Evolutionary conservation across 1,284 basidiomycete genomes (phyloP), one percentile per base, ranked within the genome.

Genomic region (Papiliotrema nemorosa): DNA sequence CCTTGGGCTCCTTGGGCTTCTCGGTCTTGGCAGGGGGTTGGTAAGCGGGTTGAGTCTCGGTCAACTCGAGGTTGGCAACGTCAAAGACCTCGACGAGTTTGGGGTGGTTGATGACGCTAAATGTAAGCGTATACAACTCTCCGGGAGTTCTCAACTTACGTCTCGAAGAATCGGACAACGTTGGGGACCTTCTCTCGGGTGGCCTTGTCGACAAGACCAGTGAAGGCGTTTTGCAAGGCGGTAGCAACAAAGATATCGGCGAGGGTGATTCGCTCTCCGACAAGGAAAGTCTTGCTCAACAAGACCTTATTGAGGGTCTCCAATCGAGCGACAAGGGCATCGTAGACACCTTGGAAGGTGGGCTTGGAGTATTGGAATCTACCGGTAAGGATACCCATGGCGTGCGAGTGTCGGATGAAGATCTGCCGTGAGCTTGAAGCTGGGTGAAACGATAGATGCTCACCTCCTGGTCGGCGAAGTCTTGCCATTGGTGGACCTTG

Each of bases 221-320:
- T 53, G 61, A 79, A 49, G 5, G 79, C 77, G 59, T 77, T 78
- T 59, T 78, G 78, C 59, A 90, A 70, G 64, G 80, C 61, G 37
- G 79, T 73, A 38, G 86, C 89, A 59, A 90, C 61, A 63, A 78
- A 76, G 75, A 97, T 76, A 70, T 98, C 94, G 60, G 92, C 94
- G 47, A 94, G 81, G 54, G 92, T 90, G 80, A 97, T 85, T 65
- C 93, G 89, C 75, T 97, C 90, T 66, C 86, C 86, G 50, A 92
- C 91, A 65, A 97, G 82, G 83, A 86, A 97, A 49, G 94, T 98
- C 69, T 83, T 84, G 56, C 82, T 80, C 52, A 81, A 74, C 67
- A 97, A 84, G 77, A 88, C 80, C 45, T 78, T 74, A 69, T 97
- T 83, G 58, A 97, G 79, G 60, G 81, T 45, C 36, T 58, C 45